phyloP scores from a whole-genome alignment of 2,329 filamentous ascomycete species.

The Venturia nashicola region DNA sequence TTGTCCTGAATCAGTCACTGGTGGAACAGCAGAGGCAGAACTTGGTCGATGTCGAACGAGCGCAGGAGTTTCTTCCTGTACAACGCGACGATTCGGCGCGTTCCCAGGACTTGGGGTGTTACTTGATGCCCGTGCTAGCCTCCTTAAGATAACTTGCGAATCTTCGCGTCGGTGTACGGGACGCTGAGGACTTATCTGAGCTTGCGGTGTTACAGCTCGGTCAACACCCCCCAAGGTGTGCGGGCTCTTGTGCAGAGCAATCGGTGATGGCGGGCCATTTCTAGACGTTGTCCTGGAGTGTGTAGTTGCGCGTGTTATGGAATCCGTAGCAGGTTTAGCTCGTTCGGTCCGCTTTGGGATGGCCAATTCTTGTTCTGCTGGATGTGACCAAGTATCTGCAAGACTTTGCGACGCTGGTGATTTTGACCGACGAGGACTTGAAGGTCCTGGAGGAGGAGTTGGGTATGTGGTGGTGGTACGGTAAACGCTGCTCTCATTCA shows the following conservation, averaged over 20 bases:
- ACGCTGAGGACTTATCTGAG: conserved; percentile 16
- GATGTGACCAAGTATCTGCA: conserved; percentile 2
- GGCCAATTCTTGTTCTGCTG: conserved; percentile 2
- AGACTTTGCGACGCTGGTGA: neutral
- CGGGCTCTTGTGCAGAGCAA: conserved; percentile 17
- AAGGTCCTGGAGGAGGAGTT: neutral
- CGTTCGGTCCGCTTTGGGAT: conserved; percentile 5
- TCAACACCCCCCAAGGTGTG: conserved; percentile 22
- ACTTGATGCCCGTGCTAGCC: conserved; percentile 33
- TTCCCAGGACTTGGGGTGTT: conserved; percentile 30
- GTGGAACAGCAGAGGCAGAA: neutral
- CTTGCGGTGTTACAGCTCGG: conserved; percentile 16
- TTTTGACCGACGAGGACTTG: neutral
- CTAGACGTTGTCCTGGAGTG: conserved; percentile 1
- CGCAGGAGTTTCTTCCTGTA: neutral
- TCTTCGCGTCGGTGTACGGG: conserved; percentile 26
- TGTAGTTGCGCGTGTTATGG: conserved; percentile 19
- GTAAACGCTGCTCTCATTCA: conserved; percentile 4
- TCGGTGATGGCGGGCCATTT: neutral
- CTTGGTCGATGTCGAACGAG: neutral
- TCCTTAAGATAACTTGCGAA: conserved; percentile 33
- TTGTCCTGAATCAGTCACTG: neutral
- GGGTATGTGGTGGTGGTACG: neutral
- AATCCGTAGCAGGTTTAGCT: neutral
- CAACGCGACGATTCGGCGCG: neutral